These are phyloP conservation scores for Cryphonectria radicalis DNA, from an alignment of 2,329 filamentous ascomycete species.

Conservation along the genomic window DNA sequence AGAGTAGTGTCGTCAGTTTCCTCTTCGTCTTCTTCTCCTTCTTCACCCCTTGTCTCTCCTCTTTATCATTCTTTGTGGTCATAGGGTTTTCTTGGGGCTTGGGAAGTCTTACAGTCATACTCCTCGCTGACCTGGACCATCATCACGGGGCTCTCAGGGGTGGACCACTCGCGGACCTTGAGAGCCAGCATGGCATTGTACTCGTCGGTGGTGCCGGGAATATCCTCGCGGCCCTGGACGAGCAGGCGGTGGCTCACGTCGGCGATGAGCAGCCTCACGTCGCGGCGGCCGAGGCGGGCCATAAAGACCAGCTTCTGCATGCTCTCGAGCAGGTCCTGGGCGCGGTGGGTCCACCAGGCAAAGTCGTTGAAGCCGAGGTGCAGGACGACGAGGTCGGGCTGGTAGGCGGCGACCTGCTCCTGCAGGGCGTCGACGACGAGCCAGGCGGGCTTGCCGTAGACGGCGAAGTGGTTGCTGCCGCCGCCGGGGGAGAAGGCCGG, in stretches of 20 bases:
- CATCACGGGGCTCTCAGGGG: conserved; percentile 36
- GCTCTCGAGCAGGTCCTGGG: conserved; percentile 31
- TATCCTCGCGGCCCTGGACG: conserved; percentile 33
- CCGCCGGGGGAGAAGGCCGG: conserved; percentile 34
- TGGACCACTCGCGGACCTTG: conserved; percentile 35
- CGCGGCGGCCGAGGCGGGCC: conserved; percentile 37
- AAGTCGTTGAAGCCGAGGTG: conserved; percentile 43
- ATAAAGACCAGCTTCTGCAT: conserved; percentile 37
- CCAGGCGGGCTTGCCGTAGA: conserved; percentile 41
- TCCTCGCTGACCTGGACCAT: conserved; percentile 40
- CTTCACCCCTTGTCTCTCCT: neutral
- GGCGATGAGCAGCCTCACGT: conserved; percentile 37
- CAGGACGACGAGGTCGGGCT: conserved; percentile 42
- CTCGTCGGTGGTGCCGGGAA: conserved; percentile 32
- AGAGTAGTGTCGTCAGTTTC: neutral
- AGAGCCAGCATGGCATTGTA: conserved; percentile 37
- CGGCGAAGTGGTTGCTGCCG: conserved; percentile 40
- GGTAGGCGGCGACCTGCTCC: conserved; percentile 35
- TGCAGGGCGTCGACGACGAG: conserved; percentile 38
- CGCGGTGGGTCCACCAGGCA: conserved; percentile 36
- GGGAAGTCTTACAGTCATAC: conserved; percentile 35
- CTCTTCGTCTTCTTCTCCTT: neutral
- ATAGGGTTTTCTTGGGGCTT: too few species aligned
- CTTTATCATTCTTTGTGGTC: too few species aligned
- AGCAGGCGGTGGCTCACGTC: conserved; percentile 37